Percentiles rank a stretch among this genome's conserved stretches.
phyloP scores from a whole-genome alignment of 495 filamentous ascomycete genomes.

The Lasiosphaeria hispida region DNA sequence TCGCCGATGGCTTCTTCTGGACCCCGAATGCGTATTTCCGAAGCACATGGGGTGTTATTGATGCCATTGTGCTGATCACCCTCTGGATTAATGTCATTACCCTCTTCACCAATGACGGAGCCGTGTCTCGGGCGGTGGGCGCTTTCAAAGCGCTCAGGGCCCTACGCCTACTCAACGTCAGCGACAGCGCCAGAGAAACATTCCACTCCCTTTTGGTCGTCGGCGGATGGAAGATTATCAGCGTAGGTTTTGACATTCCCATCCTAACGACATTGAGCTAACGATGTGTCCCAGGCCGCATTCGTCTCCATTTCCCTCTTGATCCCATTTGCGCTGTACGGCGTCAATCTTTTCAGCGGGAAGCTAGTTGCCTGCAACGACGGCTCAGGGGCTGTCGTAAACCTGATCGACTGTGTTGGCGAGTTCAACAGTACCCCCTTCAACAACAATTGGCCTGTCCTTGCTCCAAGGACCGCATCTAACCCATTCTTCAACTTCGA shows the following conservation, averaged over 20 bases:
- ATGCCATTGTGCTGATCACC: constrained; percentile 87
- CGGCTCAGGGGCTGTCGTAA: constrained; percentile 43
- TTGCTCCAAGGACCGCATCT: constrained; percentile 72
- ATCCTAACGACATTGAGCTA: constrained; percentile 13
- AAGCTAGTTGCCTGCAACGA: constrained; percentile 83
- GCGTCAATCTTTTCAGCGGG: constrained; percentile 87
- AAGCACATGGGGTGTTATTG: constrained; percentile 95
- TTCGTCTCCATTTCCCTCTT: constrained; percentile 92
- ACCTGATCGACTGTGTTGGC: constrained; percentile 71
- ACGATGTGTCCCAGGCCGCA: constrained; percentile 54
- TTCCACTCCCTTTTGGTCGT: constrained; percentile 96
- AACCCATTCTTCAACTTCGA: constrained; percentile 94
- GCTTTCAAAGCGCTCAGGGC: constrained; percentile 98
- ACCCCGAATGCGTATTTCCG: constrained; percentile 97
- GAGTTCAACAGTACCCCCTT: constrained; percentile 77
- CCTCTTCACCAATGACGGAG: constrained; percentile 71
- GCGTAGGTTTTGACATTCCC: constrained; percentile 47
- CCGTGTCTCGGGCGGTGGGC: constrained; percentile 83
- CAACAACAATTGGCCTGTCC: constrained; percentile 68
- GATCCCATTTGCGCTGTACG: constrained; percentile 96
- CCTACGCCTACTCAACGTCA: constrained; percentile 87
- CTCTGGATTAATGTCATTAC: constrained; percentile 95
- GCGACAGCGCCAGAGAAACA: constrained; percentile 90
- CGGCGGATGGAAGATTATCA: constrained; percentile 86
- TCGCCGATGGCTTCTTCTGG: constrained; percentile 96